Evolutionary conservation across 208 protist species (phyloP), one percentile per base, ranked within the genome.

Genomic region (Trypanosoma mega): DNA sequence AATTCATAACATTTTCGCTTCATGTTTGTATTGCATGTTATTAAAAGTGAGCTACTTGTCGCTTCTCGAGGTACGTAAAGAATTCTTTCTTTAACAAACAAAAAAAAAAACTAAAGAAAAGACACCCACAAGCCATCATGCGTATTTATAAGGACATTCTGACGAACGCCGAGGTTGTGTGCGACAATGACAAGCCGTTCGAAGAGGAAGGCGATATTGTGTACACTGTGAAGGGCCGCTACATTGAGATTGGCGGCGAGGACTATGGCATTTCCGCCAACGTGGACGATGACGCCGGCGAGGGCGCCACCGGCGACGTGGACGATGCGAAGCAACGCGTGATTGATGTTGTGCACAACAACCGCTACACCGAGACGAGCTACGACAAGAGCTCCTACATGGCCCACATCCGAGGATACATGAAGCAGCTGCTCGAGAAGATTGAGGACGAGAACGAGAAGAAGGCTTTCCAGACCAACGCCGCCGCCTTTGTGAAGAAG

Each of bases 331-430:
- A 90, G 76, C 55, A 87, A 69, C 84, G 80, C 30, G 86, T 92
- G 20, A 69, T 96, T 29, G 89, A 97, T 68, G 62, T 96, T 43
- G 82, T 97, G 70, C 45, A 94, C 86, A 87, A 85, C 74, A 94
- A 94, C 74, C 82, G 87, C 68, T 93, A 96, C 79, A 87, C 77
- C 51, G 89, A 94, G 82, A 96, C 90, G 39, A 82, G 61, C 70
- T 97, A 95, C 79, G 92, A 97, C 82, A 97, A 97, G 89, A 80
- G 81, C 51, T 83, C 75, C 31, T 97, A 95, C 82, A 94, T 91
- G 78, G 85, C 85, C 45, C 83, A 97, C 86, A 92, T 97, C 69
- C 90, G 90, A 55, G 57, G 67, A 54, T 95, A 95, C 89, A 95
- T 97, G 86, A 93, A 94, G 85, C 65, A 72, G 30, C 69, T 97